These are phyloP conservation scores for Populus hybrid DNA, from an alignment of 441 rosid species.

Conservation along the genomic window DNA sequence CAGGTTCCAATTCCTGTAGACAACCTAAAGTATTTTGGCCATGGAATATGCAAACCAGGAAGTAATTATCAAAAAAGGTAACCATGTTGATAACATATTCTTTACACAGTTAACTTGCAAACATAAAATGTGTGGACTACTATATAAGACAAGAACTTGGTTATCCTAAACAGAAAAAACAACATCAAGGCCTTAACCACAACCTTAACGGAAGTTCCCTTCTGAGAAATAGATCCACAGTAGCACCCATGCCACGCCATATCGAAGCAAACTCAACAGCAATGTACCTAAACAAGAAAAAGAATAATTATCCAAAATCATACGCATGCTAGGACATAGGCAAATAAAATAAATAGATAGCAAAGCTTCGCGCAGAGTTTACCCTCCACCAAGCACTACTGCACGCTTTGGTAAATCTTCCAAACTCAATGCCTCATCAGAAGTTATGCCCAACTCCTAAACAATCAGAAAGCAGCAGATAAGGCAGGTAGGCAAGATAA, in stretches of 20 bases:
- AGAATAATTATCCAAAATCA: constrained; percentile 21
- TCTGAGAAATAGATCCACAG: constrained; percentile 85
- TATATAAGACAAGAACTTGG: constrained; percentile 9
- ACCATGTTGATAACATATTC: background rate
- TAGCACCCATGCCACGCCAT: constrained; percentile 96
- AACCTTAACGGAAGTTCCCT: constrained; percentile 96
- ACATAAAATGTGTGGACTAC: background rate
- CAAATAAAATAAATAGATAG: constrained; percentile 12
- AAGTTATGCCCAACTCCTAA: constrained; percentile 92
- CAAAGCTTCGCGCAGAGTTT: constrained; percentile 12
- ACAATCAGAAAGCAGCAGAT: constrained; percentile 2
- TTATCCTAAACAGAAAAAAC: background rate
- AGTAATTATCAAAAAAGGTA: background rate
- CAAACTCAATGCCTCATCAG: constrained; percentile 98
- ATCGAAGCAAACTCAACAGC: constrained; percentile 99
- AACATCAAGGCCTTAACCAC: background rate
- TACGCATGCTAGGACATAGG: constrained; percentile 13
- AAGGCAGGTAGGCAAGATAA: constrained; percentile 3
- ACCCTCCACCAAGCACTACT: constrained; percentile 98
- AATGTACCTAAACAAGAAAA: constrained; percentile 59
- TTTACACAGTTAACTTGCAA: background rate
- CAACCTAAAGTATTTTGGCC: background rate
- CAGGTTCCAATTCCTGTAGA: background rate
- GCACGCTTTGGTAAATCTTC: constrained; percentile 90
- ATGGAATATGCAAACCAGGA: background rate